Conservation (phyloP, 495 filamentous ascomycete species). For the Hypoxylon fragiforme region DNA sequence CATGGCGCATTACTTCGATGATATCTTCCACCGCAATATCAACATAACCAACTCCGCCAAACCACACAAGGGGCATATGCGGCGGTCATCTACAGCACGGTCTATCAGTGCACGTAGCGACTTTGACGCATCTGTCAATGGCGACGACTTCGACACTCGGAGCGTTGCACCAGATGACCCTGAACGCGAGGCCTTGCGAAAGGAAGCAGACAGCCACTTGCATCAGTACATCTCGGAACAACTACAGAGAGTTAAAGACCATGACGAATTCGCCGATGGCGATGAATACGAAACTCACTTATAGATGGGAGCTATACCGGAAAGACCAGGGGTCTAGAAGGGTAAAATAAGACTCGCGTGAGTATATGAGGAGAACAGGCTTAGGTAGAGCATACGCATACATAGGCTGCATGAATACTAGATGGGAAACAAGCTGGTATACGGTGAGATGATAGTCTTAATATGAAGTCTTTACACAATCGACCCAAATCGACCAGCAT, state of each 20-base stretch:
- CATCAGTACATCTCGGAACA: constrained; percentile 72
- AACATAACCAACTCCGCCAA: constrained; percentile 37
- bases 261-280: constrained; percentile 42
- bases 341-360: not conserved
- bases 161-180: constrained; percentile 37
- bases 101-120: constrained; percentile 89
- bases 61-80: constrained; percentile 57
- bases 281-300: constrained; percentile 57
- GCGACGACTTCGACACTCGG: constrained; percentile 40
- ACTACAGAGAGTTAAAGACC: constrained; percentile 60
- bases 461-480: too few species aligned
- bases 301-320: constrained; percentile 21
- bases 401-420: not conserved
- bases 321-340: not conserved
- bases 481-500: too few species aligned
- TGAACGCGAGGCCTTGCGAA: constrained; percentile 46
- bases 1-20: constrained; percentile 93
- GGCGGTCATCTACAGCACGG: constrained; percentile 79
- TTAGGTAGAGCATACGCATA: constrained; percentile 3
- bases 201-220: constrained; percentile 65
- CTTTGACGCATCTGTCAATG: constrained; percentile 58
- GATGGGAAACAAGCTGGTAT: not conserved
- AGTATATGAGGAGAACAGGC: not conserved
- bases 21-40: constrained; percentile 68
- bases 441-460: not conserved